Conservation (phyloP, 106 monocot genomes). For the Dendrobium chrysotoxum region DNA sequence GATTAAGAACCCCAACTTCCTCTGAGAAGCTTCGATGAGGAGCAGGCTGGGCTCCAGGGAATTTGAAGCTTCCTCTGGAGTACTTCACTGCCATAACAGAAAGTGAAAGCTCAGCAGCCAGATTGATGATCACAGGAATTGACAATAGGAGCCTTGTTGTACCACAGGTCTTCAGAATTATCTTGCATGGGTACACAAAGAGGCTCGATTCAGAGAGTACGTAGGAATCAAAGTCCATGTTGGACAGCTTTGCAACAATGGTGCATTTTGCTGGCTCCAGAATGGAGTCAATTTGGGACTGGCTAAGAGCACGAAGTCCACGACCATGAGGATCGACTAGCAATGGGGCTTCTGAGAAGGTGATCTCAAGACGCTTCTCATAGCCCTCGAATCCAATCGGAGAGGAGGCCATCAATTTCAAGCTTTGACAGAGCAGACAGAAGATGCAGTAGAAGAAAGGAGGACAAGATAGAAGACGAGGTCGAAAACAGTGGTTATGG, state of each 20-base stretch:
- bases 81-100: slow-evolving; percentile 58
- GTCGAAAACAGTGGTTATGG: slow-evolving; percentile 13
- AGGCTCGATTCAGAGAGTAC: slow-evolving; percentile 97
- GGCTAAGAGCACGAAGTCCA: slow-evolving; percentile 61
- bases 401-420: slow-evolving; percentile 34
- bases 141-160: slow-evolving; percentile 80
- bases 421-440: neutral
- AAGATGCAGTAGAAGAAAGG: slow-evolving; percentile 7
- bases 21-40: slow-evolving; percentile 83
- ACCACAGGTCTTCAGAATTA: slow-evolving; percentile 90
- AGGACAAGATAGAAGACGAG: slow-evolving; percentile 4
- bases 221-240: slow-evolving; percentile 79
- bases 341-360: slow-evolving; percentile 57
- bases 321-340: slow-evolving; percentile 33
- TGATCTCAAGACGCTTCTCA: slow-evolving; percentile 86
- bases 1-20: slow-evolving; percentile 62
- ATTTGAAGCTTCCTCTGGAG: slow-evolving; percentile 74
- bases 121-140: slow-evolving; percentile 64
- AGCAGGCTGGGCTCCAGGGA: slow-evolving; percentile 70
- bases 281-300: slow-evolving; percentile 67
- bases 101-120: slow-evolving; percentile 43
- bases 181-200: slow-evolving; percentile 75
- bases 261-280: slow-evolving; percentile 67
- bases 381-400: slow-evolving; percentile 94
- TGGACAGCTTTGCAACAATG: slow-evolving; percentile 69